Evolutionary conservation across 208 protist species (phyloP).

Genomic region (Phytomonas francai): DNA sequence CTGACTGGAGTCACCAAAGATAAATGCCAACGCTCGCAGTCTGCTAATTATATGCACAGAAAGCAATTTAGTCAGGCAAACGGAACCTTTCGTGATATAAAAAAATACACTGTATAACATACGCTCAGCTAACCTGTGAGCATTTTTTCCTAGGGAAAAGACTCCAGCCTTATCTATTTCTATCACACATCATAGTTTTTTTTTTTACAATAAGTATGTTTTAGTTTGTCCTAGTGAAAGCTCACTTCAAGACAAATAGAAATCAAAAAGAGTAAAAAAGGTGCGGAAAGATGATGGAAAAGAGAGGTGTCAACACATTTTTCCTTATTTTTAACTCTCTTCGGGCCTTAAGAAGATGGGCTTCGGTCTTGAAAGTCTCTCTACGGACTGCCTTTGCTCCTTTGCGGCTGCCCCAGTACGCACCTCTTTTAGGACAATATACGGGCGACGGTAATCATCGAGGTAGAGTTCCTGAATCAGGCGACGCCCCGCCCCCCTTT

Average conservation of each 20-base stretch:
- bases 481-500: constrained; percentile 4
- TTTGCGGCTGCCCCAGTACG: constrained; percentile 32
- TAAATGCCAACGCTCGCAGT: not conserved
- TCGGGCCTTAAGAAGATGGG: constrained; percentile 28
- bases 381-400: constrained; percentile 33
- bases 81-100: not conserved
- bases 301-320: not conserved
- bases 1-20: not conserved
- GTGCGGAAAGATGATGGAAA: too few relatives aligned
- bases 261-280: constrained; percentile 6
- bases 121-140: not conserved
- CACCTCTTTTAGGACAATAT: constrained; percentile 56
- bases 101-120: not conserved
- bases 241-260: not conserved
- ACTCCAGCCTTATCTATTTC: not conserved
- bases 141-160: not conserved
- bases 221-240: not conserved
- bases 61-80: not conserved
- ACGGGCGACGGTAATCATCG: constrained; percentile 63
- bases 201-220: not conserved
- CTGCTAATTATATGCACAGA: not conserved
- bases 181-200: not conserved
- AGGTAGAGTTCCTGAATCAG: constrained; percentile 66
- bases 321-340: constrained; percentile 7
- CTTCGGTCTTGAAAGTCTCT: constrained; percentile 49